Base-by-base conservation (phyloP, 2,329 filamentous ascomycete genomes). In the Penicillium verrucosum region DNA sequence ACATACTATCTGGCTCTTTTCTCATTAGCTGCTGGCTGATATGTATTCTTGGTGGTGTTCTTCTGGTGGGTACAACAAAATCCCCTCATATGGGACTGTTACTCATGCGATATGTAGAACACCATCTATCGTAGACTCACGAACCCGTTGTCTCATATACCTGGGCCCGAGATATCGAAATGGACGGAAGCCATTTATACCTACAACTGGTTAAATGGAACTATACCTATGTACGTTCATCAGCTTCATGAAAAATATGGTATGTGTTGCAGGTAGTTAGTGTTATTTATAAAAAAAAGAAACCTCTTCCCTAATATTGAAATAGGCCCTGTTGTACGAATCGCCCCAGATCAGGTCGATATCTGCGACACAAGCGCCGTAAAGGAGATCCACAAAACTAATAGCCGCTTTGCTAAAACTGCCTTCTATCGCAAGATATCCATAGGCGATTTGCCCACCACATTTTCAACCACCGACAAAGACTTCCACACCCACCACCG, bases 401-500 rank as follows among this genome's bases (percentile, higher is more conserved):
- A 69, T 7, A 65, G 64, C 2, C 65, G 65, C 2, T 77, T 69
- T 42, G 53, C 63, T n/a, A 77, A 77, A 54, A 64, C 69, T 0
- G 40, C 59, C 0, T 76, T 65, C 53, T 77, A 77, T 57, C 53
- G 56, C 21, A 51, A 49, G 0, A 48, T 74, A 6, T 60, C 60
- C 0, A 34, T 56, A 7, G 50, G 60, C 4, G 40, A 55, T n/a
- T 51, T 60, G 27, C 41, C 68, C 29, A 75, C 65, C 30, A 34
- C 81, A 29, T 81, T 82, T 65, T 74, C 60, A 21, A 78, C 77
- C 2, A 69, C 57, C 0, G 70, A 81, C 44, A 59, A 73, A 0
- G 65, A 74, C 2, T 69, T 71, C 30, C 75, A 81, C 62, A 69
- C 75, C 9, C 66, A 66, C 1, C 70, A 74, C 30, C 75, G 79